phyloP scores from a whole-genome alignment of 2,329 filamentous ascomycete genomes.

The Ramularia collo-cygni region DNA sequence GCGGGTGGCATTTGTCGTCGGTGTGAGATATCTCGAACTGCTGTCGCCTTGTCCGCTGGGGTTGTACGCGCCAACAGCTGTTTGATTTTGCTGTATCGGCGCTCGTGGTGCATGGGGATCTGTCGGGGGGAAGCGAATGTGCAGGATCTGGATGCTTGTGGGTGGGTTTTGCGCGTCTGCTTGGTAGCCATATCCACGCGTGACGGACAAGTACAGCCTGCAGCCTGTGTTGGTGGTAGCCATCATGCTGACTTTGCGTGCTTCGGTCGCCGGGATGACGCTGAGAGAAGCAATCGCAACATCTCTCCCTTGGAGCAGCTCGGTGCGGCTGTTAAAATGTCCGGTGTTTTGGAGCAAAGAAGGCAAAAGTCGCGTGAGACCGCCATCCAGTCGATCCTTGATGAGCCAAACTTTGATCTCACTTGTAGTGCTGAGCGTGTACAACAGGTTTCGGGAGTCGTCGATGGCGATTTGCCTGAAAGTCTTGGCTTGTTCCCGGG shows the following conservation, averaged over 20 bases:
- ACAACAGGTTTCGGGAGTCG: constrained; percentile 79
- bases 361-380: constrained; percentile 48
- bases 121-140: constrained; percentile 84
- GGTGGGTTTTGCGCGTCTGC: constrained; percentile 61
- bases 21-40: constrained; percentile 29
- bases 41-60: constrained; percentile 25
- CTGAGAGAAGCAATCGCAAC: constrained; percentile 78
- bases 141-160: constrained; percentile 95
- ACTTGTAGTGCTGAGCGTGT: constrained; percentile 80
- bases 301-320: constrained; percentile 59
- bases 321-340: constrained; percentile 70
- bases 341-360: constrained; percentile 64
- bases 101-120: constrained; percentile 19
- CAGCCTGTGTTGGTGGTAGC: constrained; percentile 86
- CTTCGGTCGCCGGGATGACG: constrained; percentile 71
- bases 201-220: constrained; percentile 85
- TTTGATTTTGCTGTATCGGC: constrained; percentile 15
- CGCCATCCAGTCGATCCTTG: constrained; percentile 52
- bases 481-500: constrained; percentile 46
- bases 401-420: constrained; percentile 90
- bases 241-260: constrained; percentile 79
- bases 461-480: constrained; percentile 79
- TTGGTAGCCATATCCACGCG: constrained; percentile 60
- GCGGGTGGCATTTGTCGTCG: constrained; percentile 35
- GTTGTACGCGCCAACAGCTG: constrained; percentile 17